Base-by-base conservation (phyloP, 2,329 filamentous ascomycete species). In the Plenodomus tracheiphilus region DNA sequence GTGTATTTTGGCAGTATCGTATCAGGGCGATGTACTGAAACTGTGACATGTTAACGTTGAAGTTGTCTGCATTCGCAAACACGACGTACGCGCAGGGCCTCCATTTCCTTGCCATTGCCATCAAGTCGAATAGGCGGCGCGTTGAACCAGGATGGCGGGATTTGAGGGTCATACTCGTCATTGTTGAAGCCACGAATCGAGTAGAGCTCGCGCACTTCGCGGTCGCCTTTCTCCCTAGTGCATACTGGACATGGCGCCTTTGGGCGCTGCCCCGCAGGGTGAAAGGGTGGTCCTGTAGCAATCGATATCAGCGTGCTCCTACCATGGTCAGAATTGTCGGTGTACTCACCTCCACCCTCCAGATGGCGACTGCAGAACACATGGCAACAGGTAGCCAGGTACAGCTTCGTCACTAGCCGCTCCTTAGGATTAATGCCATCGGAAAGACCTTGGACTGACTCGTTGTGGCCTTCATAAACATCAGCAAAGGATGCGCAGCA, bases 331-430 rank as follows among this genome's bases (percentile, higher is more conserved):
- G 4, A 10, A 7, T 32, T 32, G 28, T 4, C 28, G 4, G 9
- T 11, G 28, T 20, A 64, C 73, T 61, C 53, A 80, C 79, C 79
- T 41, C 77, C 77, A 32, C 73, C 75, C 40, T 76, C 72, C 2
- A 81, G 58, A 59, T 81, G 78, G 51, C 73, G 74, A 44, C 64
- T 69, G 53, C 79, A 81, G 25, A 74, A 72, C 19, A 80, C 69
- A 62, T 81, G 79, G 35, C 73, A 74, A 61, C 79, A 81, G 39
- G 69, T 70, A 4, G 74, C 73, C 21, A 81, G 72, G 68, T 74
- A 81, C 7, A 80, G 58, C 34, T 72, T 75, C 0, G 74, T 75
- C 35, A 77, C 74, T 17, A 70, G 60, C 36, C 71, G 72, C 5
- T 74, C 64, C 4, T 70, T 67, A 8, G 62, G 58, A 25, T 65